phyloP scores from a whole-genome alignment of 495 filamentous ascomycete genomes.

The Articulospora tetracladia region DNA sequence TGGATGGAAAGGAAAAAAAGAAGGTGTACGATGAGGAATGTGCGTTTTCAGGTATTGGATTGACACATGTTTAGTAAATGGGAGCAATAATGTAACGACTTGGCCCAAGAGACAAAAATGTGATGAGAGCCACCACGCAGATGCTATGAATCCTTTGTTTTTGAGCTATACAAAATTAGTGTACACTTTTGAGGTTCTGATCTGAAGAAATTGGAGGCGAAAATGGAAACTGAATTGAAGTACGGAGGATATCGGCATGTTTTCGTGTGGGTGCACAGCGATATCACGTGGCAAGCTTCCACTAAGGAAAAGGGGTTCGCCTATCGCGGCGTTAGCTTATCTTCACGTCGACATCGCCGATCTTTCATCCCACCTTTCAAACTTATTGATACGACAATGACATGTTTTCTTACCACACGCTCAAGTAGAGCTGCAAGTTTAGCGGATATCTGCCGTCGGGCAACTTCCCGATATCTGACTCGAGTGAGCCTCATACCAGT shows the following conservation, averaged over 20 bases:
- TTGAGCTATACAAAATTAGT: too few species aligned
- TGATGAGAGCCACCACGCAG: too few species aligned
- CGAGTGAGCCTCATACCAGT: neutral
- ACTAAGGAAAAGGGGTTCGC: neutral
- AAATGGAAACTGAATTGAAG: too few species aligned
- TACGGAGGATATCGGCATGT: too few species aligned
- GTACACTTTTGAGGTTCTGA: too few species aligned
- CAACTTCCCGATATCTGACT: neutral
- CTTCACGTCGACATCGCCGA: neutral
- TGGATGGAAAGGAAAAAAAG: constrained; percentile 36
- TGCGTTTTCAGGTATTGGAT: neutral
- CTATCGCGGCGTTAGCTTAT: neutral
- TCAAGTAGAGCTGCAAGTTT: too few species aligned
- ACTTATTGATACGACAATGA: too few species aligned
- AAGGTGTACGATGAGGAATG: neutral
- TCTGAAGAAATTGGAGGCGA: too few species aligned
- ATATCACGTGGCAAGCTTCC: neutral
- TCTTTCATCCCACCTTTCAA: neutral
- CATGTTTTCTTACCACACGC: too few species aligned
- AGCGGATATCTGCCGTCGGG: neutral
- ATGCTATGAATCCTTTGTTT: too few species aligned
- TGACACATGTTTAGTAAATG: neutral
- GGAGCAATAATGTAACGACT: neutral
- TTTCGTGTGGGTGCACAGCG: too few species aligned
- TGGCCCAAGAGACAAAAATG: neutral